Evolutionary conservation across 306 rosid species (phyloP), one percentile per base, ranked within the genome.

Genomic region (Astragalus membranaceus): DNA sequence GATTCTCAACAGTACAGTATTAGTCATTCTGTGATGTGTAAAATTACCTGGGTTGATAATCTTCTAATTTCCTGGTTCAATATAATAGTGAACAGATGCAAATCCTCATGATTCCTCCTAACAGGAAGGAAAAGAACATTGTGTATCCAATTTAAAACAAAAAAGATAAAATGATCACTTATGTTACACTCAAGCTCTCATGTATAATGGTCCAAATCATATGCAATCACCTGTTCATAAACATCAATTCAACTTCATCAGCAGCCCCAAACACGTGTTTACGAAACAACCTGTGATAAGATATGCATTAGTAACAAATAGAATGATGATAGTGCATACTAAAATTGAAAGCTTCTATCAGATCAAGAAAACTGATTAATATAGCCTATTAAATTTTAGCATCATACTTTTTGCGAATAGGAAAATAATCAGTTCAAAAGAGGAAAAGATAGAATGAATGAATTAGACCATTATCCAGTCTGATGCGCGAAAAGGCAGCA

Each of bases 71-170:
- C 97, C 70, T 94, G 98, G 77, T 88, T 94, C 81, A 94, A 81
- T 64, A 94, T 85, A 75, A 85, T 52, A 57, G 85, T 80, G 55
- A 90, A 84, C 17, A 94, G 90, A 75, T 88, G 88, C 85, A 90
- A 3, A 78, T 94, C 98, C 80, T 94, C 98, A 7, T 85, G 89
- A 80, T 80, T 85, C 79, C 98, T 90, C 98, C 98, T 94, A 55
- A 50, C 73, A 53, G 69, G 44, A 52, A 50, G 72, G 46, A n/a
- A 48, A 64, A 62, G 8, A 33, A 26, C 37, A 58, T 9, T 17
- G 70, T 10, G 7, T 26, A 58, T 69, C 70, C 50, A 43, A 17
- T 47, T 67, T 81, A 81, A 37, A 54, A 62, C 8, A 12, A 35
- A 39, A 61, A 8, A n/a, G 41, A 43, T 13, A 32, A 51, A 70